Conservation (phyloP, 2,329 filamentous ascomycete species). For the Fusarium sp. region DNA sequence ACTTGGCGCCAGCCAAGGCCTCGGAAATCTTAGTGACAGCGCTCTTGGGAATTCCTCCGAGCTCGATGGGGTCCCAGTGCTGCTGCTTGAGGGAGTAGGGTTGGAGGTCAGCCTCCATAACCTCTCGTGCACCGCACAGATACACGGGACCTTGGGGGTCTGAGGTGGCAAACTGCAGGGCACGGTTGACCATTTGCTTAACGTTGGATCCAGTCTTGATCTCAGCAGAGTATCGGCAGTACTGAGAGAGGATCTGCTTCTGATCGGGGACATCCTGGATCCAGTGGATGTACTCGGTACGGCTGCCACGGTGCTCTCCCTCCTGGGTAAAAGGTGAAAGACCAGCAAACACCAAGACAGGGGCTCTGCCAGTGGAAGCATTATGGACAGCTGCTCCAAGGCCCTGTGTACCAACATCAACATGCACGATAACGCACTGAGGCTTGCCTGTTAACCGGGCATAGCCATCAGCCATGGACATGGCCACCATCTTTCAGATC, state of each 20-base stretch:
- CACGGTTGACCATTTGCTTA: slow-evolving; percentile 90
- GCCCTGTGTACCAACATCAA: slow-evolving; percentile 85
- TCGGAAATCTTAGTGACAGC: slow-evolving; percentile 71
- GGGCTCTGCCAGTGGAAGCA: slow-evolving; percentile 78
- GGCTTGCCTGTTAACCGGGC: slow-evolving; percentile 78
- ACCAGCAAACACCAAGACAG: slow-evolving; percentile 82
- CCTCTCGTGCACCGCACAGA: slow-evolving; percentile 80
- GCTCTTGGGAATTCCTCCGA: slow-evolving; percentile 66
- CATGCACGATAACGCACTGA: slow-evolving; percentile 83
- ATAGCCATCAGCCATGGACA: slow-evolving; percentile 87
- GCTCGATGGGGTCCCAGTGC: slow-evolving; percentile 77
- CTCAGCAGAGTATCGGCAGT: slow-evolving; percentile 86
- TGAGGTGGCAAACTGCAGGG: slow-evolving; percentile 82
- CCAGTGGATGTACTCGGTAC: slow-evolving; percentile 89
- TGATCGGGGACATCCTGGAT: slow-evolving; percentile 87
- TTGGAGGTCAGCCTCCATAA: slow-evolving; percentile 86
- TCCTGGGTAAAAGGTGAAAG: slow-evolving; percentile 82
- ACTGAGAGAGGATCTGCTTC: slow-evolving; percentile 83
- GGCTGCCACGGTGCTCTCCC: slow-evolving; percentile 80
- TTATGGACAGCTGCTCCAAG: slow-evolving; percentile 84
- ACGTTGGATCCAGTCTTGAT: slow-evolving; percentile 87
- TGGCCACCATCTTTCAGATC: slow-evolving; percentile 76
- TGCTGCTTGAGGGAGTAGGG: slow-evolving; percentile 76
- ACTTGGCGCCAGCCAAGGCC: slow-evolving; percentile 71
- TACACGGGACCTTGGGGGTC: slow-evolving; percentile 86